Evolutionary conservation across 2,329 filamentous ascomycete species (phyloP).

Genomic region (Monilinia laxa): DNA sequence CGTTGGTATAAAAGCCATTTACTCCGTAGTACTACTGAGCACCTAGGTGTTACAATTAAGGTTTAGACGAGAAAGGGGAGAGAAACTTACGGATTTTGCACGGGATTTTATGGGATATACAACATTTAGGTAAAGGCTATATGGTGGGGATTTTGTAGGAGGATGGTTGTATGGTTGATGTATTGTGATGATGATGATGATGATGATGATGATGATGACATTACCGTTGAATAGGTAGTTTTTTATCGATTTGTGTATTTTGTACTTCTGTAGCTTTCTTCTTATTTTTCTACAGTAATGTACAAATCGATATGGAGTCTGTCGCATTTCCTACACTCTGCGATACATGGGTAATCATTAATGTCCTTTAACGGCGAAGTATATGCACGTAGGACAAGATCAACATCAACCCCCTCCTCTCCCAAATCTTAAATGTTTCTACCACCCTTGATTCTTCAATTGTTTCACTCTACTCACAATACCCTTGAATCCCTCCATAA

Average conservation of each 20-base stretch:
- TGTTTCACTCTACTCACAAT: slow-evolving; percentile 64
- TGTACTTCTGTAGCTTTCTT: not conserved
- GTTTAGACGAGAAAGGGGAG: not conserved
- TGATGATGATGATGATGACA: not conserved
- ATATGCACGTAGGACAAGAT: slow-evolving; percentile 25
- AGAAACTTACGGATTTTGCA: not conserved
- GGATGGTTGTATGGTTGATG: not conserved
- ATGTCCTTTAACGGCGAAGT: not conserved
- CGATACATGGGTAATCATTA: not conserved
- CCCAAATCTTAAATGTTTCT: slow-evolving; percentile 28
- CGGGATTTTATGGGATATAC: not conserved
- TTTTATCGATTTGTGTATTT: not conserved
- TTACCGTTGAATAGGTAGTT: not conserved
- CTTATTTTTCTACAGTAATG: slow-evolving; percentile 12
- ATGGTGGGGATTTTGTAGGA: not conserved
- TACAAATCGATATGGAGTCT: slow-evolving; percentile 12
- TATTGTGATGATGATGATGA: not conserved
- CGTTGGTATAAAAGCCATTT: too few relatives aligned
- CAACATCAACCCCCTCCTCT: slow-evolving; percentile 18
- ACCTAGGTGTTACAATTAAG: too few relatives aligned
- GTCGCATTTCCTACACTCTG: not conserved
- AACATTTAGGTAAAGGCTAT: not conserved
- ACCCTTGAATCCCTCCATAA: slow-evolving; percentile 66
- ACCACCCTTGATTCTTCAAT: slow-evolving; percentile 80
- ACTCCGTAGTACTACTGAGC: too few relatives aligned